Conservation (phyloP, 164 flowering plant species). For the Kalanchoe fedtschenkoi region DNA sequence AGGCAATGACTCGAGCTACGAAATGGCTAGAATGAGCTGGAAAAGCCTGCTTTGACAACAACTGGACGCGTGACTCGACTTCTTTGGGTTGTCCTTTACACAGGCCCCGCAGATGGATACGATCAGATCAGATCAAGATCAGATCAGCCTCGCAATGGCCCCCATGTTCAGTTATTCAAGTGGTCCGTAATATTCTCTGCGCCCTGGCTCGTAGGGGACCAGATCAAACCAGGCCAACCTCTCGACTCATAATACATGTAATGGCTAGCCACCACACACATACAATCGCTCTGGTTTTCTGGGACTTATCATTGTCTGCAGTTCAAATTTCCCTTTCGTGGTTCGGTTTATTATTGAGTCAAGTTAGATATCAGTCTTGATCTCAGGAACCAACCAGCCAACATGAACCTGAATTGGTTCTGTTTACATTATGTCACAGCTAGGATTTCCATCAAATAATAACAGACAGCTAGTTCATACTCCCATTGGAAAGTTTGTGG, state of each 20-base stretch:
- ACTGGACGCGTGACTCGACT: not conserved
- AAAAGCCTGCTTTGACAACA: constrained; percentile 2
- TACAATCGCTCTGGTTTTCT: too few species aligned
- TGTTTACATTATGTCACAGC: not conserved
- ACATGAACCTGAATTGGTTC: not conserved
- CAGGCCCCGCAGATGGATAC: too few species aligned
- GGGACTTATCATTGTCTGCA: not conserved
- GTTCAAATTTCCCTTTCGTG: not conserved
- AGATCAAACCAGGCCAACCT: too few species aligned
- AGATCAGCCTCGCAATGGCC: too few species aligned
- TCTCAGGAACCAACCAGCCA: not conserved
- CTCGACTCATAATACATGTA: too few species aligned
- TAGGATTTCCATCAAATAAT: not conserved
- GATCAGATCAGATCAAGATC: too few species aligned
- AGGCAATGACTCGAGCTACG: not conserved
- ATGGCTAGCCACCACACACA: too few species aligned
- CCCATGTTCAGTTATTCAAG: too few species aligned
- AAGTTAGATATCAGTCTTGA: not conserved
- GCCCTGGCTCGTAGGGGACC: too few species aligned
- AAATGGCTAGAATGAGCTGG: not conserved
- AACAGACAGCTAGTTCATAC: too few species aligned
- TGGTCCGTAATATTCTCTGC: too few species aligned
- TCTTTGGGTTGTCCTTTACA: not conserved
- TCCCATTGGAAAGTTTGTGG: too few species aligned
- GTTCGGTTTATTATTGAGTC: not conserved